phyloP scores from a whole-genome alignment of 129 eudicot species.

The Chrysanthemum seticuspe region DNA sequence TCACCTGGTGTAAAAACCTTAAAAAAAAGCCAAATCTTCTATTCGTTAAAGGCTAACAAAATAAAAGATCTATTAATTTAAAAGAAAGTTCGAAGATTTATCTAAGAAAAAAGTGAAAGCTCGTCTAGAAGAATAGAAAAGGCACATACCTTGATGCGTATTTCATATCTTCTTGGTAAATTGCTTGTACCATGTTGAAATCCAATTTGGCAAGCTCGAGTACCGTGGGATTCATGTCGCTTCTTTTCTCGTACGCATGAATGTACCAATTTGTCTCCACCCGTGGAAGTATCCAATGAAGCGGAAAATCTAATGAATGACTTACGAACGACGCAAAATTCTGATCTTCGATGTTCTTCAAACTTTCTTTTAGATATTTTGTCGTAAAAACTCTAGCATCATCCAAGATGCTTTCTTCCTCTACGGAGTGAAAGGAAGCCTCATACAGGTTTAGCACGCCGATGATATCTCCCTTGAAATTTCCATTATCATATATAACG shows the following conservation, averaged over 20 bases:
- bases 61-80: too few species aligned
- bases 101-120: too few species aligned
- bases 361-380: constrained; percentile 18
- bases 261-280: constrained; percentile 46
- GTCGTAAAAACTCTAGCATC: constrained; percentile 31
- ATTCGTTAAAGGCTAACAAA: too few species aligned
- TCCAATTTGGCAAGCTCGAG: constrained; percentile 36
- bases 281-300: constrained; percentile 38
- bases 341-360: not conserved
- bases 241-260: constrained; percentile 26
- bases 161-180: constrained; percentile 41
- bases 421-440: constrained; percentile 37
- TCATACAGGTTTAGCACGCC: constrained; percentile 42
- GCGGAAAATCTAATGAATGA: constrained; percentile 43
- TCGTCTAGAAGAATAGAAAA: too few species aligned
- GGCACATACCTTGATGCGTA: constrained; percentile 26
- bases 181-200: constrained; percentile 50
- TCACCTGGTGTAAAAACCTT: too few species aligned
- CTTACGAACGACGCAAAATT: constrained; percentile 13
- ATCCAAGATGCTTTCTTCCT: constrained; percentile 39
- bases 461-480: constrained; percentile 29
- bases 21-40: too few species aligned
- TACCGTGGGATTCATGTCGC: constrained; percentile 6
- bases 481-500: constrained; percentile 2
- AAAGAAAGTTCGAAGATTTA: too few species aligned